Percentiles rank a stretch among this genome's conserved stretches.
These are phyloP conservation scores for Kwoniella mangroviensis DNA, from an alignment of 768 basidiomycete species.

Conservation along the genomic window DNA sequence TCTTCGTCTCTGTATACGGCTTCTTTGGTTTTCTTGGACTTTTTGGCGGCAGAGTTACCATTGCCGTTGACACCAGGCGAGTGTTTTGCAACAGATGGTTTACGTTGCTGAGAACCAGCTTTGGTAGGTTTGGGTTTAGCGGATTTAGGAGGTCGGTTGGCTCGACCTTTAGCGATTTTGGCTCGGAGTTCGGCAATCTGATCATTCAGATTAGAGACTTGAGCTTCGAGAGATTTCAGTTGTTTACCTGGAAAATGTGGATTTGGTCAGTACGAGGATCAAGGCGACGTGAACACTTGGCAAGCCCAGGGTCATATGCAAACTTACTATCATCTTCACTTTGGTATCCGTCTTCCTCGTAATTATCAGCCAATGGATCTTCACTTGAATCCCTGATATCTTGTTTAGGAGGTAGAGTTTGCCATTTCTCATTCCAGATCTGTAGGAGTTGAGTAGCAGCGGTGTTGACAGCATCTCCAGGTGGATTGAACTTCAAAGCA, in stretches of 20 bases:
- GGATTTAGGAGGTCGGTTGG: conserved; percentile 21
- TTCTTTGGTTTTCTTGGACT: conserved; percentile 47
- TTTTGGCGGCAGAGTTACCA: conserved; percentile 31
- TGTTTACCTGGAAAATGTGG: conserved; percentile 6
- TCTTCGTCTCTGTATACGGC: conserved; percentile 37
- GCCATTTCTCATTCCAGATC: conserved; percentile 93
- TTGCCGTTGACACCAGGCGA: conserved; percentile 45
- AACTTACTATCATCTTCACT: conserved; percentile 68
- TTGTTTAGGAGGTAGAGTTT: conserved; percentile 65
- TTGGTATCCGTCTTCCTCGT: conserved; percentile 70
- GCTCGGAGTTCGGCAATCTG: conserved; percentile 37
- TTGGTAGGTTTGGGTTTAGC: conserved; percentile 34
- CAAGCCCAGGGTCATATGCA: conserved; percentile 37
- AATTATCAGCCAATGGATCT: conserved; percentile 66
- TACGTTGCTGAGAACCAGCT: conserved; percentile 27
- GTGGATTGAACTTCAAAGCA: conserved; percentile 88
- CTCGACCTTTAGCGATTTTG: conserved; percentile 34
- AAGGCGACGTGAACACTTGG: no score
- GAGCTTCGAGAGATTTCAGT: conserved; percentile 19
- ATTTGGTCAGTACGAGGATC: neutral
- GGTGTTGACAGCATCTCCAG: conserved; percentile 80
- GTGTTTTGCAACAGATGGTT: conserved; percentile 38
- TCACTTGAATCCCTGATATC: conserved; percentile 61
- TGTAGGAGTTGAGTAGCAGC: conserved; percentile 84
- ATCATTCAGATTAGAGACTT: conserved; percentile 25